A percentile compares a stretch with the other conserved stretches of the same genome.
These are phyloP conservation scores for Cardamine resedifolia DNA, from an alignment of 345 rosid genomes.

Conservation along the genomic window DNA sequence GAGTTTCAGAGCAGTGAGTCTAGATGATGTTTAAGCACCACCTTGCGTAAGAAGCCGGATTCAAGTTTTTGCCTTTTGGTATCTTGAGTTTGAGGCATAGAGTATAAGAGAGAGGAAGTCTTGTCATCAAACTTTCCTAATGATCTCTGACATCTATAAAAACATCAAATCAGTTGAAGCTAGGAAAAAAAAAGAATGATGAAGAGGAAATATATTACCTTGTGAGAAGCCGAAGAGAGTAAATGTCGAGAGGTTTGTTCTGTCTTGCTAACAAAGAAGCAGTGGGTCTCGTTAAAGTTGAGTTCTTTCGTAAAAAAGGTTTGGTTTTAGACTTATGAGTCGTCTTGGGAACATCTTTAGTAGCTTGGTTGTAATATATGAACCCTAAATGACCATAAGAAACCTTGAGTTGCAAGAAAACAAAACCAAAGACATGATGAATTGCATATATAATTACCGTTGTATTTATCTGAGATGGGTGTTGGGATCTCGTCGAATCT, in stretches of 20 bases:
- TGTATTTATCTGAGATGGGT: conserved; percentile 28
- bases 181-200: neutral
- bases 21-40: neutral
- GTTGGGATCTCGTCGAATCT: conserved; percentile 22
- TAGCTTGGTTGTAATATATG: conserved; percentile 24
- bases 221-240: conserved; percentile 43
- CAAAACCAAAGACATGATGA: conserved; percentile 8
- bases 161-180: neutral
- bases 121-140: conserved; percentile 39
- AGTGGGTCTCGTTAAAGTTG: conserved; percentile 80
- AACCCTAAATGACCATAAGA: conserved; percentile 30
- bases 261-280: conserved; percentile 84
- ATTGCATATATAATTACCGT: conserved; percentile 4
- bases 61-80: conserved; percentile 88
- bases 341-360: conserved; percentile 23
- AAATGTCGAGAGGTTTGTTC: conserved; percentile 44
- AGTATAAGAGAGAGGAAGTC: conserved; percentile 37
- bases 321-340: conserved; percentile 27
- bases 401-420: conserved; percentile 26
- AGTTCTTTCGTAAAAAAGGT: conserved; percentile 42
- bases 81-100: conserved; percentile 43
- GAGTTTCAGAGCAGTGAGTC: neutral
- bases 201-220: conserved; percentile 34
- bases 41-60: conserved; percentile 74
- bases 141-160: conserved; percentile 47